Evolutionary conservation across 345 rosid species (phyloP), one percentile per base, ranked within the genome.

Genomic region (Moricandia moricandioides): DNA sequence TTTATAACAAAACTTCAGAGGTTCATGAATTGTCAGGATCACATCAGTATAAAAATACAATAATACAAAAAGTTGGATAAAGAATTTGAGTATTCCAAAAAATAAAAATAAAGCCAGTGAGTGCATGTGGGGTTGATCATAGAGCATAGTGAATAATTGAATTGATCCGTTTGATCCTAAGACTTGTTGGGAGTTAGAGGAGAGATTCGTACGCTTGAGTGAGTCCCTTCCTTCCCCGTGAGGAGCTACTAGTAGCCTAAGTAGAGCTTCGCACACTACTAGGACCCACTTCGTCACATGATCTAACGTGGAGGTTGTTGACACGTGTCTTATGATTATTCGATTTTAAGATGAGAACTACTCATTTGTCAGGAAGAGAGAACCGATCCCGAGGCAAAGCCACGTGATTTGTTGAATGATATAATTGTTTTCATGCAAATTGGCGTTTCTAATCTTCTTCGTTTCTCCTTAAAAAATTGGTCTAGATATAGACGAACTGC

Each of bases 331-430:
- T 0, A 6, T 72, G 1, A 17, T 2, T 18, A 72, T 78, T 78
- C 60, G 81, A n/a, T n/a, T 73, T 31, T 4, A 1, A 10, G 26
- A 65, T 62, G 16, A 51, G 35, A 71, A 72, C 51, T 71, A 78
- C 72, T 78, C 70, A 67, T 33, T 17, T 72, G 81, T 78, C 78
- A 72, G 78, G 13, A 51, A 3, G 6, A 72, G 58, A 72, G 78
- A 72, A 72, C 70, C 74, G 67, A 86, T 82, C 79, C 83, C 86
- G 0, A 84, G 62, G 72, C 84, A 68, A 40, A n/a, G 29, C 83
- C 91, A 88, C 96, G 88, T 86, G 96, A 84, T 75, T 68, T 30
- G 47, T 29, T 49, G 27, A 45, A 47, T 76, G 69, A 71, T 43
- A n/a, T 49, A 80, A 72, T 39, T 21, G 40, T 30, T 69, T 21